Percentiles rank a stretch among this genome's conserved stretches.
phyloP scores from a whole-genome alignment of 257 asterid genomes.

The Fraxinus cuspidata region DNA sequence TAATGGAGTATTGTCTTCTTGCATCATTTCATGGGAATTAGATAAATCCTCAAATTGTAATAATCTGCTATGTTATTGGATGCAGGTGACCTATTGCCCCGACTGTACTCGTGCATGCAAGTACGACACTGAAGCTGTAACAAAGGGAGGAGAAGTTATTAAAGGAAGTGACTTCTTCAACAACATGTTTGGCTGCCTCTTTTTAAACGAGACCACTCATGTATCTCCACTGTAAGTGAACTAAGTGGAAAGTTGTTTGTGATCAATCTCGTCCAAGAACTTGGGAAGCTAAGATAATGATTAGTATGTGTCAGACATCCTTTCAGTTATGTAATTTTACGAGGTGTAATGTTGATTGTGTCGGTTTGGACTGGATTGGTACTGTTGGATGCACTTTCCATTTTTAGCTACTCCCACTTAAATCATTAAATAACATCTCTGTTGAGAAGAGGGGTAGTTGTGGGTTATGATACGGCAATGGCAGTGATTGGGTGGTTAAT shows the following conservation, averaged over 20 bases:
- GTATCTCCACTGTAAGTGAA: constrained; percentile 56
- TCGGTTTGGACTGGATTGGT: too few relatives aligned
- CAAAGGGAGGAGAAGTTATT: constrained; percentile 46
- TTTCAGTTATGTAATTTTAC: too few relatives aligned
- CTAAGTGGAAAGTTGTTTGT: background rate
- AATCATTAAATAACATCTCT: too few relatives aligned
- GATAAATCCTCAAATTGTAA: constrained; percentile 12
- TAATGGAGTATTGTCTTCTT: background rate
- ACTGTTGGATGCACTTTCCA: too few relatives aligned
- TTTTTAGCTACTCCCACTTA: too few relatives aligned
- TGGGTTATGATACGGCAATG: too few relatives aligned
- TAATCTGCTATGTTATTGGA: background rate
- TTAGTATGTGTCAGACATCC: background rate
- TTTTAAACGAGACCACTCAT: constrained; percentile 73
- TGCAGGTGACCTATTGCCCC: constrained; percentile 93
- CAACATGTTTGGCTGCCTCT: constrained; percentile 86
- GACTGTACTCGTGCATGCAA: constrained; percentile 93
- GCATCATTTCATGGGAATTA: background rate
- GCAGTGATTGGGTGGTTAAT: too few relatives aligned
- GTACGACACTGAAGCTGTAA: constrained; percentile 63
- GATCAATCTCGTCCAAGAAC: background rate
- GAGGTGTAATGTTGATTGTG: too few relatives aligned
- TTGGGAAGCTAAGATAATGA: background rate
- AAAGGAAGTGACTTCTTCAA: constrained; percentile 78
- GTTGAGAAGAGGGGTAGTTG: too few relatives aligned